phyloP scores from a whole-genome alignment of 192 early-diverging fungal genomes.

The Podochytrium sp. region DNA sequence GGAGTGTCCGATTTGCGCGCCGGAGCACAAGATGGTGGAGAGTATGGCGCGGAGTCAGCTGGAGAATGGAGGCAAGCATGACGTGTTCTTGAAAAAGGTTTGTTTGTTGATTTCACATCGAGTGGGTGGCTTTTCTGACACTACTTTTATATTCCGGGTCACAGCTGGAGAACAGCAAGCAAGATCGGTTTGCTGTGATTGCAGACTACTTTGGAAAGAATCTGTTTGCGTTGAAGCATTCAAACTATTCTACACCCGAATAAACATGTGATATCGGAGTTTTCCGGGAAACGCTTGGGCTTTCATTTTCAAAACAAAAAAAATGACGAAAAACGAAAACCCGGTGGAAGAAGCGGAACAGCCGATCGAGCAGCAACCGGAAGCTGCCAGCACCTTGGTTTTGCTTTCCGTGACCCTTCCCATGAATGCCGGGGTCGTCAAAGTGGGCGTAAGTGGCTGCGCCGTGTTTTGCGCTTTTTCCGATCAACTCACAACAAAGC shows the following conservation, averaged over 20 bases:
- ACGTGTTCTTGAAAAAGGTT: slow-evolving; percentile 80
- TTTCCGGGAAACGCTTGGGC: too few relatives aligned
- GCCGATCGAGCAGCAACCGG: neutral
- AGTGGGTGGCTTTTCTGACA: slow-evolving; percentile 4
- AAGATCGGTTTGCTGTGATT: slow-evolving; percentile 87
- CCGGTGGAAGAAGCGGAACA: neutral
- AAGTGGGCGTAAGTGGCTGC: slow-evolving; percentile 10
- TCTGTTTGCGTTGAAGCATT: slow-evolving; percentile 56
- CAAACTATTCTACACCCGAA: too few relatives aligned
- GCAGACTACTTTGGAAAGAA: slow-evolving; percentile 92
- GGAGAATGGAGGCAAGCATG: slow-evolving; percentile 73
- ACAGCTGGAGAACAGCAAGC: slow-evolving; percentile 69
- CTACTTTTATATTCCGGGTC: neutral
- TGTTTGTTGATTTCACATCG: neutral
- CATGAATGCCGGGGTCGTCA: slow-evolving; percentile 1
- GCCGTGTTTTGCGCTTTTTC: neutral
- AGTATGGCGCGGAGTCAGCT: slow-evolving; percentile 82
- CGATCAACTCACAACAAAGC: neutral
- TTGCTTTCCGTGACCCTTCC: slow-evolving; percentile 1
- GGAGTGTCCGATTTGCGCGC: slow-evolving; percentile 68
- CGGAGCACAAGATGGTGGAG: slow-evolving; percentile 80
- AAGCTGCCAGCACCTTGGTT: neutral
- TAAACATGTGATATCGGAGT: too few relatives aligned
- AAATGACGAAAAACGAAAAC: too few relatives aligned
- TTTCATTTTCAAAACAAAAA: too few relatives aligned